Conservation (phyloP, 257 asterid genomes). For the Parsonsia alboflavescens region DNA sequence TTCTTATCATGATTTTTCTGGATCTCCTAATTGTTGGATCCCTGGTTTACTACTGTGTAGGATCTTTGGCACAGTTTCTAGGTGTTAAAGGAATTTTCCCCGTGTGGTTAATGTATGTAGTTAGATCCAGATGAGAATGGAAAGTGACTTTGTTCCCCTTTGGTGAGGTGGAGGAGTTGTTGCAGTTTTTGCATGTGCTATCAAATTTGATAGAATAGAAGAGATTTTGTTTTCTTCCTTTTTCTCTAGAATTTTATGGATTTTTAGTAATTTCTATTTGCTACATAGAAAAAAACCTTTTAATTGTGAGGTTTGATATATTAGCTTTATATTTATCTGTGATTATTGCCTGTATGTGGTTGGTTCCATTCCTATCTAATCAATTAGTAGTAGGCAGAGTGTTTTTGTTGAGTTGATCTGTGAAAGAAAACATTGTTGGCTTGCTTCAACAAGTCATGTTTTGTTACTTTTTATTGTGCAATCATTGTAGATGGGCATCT, state of each 20-base stretch:
- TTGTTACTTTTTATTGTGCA: conserved; percentile 8
- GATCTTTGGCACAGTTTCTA: not conserved
- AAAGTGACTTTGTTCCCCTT: not conserved
- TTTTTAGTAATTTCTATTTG: not conserved
- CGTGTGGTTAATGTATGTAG: not conserved
- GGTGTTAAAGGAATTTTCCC: not conserved
- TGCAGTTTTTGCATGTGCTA: not conserved
- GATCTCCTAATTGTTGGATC: not conserved
- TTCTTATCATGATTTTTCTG: not conserved
- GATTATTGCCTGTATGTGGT: not conserved
- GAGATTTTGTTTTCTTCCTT: not conserved
- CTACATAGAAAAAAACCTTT: not conserved
- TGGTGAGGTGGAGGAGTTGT: not conserved
- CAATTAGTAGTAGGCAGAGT: not conserved
- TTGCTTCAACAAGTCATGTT: conserved; percentile 6
- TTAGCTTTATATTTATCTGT: not conserved
- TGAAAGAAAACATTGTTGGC: not conserved
- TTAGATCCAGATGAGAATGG: not conserved
- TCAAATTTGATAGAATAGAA: not conserved
- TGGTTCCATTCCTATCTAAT: not conserved
- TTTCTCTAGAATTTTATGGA: not conserved
- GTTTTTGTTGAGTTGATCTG: not conserved
- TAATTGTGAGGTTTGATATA: not conserved
- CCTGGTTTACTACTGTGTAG: not conserved
- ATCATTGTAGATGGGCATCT: conserved; percentile 63